Conservation (phyloP, 192 early-diverging fungal genomes). For the Funneliformis mosseae region DNA sequence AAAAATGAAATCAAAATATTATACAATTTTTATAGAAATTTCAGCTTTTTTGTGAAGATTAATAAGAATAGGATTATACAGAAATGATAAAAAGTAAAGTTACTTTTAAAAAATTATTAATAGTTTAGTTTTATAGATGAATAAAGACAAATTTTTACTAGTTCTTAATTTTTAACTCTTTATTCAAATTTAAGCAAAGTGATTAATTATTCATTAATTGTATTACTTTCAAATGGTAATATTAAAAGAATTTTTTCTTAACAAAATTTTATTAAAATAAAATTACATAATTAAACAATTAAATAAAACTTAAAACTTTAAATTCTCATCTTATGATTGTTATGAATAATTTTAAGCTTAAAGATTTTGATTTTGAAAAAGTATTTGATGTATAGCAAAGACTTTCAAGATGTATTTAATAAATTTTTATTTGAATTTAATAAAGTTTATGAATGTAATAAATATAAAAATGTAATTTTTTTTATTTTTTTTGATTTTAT, state of each 20-base stretch:
- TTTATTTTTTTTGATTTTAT: no score
- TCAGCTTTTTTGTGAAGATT: not conserved
- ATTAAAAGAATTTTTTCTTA: constrained; percentile 5
- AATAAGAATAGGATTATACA: constrained; percentile 3
- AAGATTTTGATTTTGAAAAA: constrained; percentile 12
- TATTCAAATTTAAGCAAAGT: constrained; percentile 8
- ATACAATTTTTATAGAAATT: not conserved
- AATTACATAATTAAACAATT: not conserved
- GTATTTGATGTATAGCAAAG: constrained; percentile 1
- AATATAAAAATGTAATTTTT: no score
- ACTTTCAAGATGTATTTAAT: not conserved
- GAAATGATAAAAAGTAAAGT: not conserved
- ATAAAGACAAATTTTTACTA: not conserved
- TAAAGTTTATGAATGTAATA: not conserved
- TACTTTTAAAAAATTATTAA: not conserved
- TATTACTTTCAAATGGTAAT: constrained; percentile 13
- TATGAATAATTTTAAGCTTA: not conserved
- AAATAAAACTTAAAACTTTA: constrained; percentile 6
- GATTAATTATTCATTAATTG: constrained; percentile 10
- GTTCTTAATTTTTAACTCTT: not conserved
- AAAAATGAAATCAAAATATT: not conserved
- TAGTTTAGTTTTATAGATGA: not conserved
- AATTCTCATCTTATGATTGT: constrained; percentile 18
- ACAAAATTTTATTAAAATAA: constrained; percentile 18
- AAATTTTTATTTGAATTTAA: not conserved